Evolutionary conservation across 2,329 filamentous ascomycete genomes (phyloP), one percentile per base, ranked within the genome.

Genomic region (Fusarium musae): DNA sequence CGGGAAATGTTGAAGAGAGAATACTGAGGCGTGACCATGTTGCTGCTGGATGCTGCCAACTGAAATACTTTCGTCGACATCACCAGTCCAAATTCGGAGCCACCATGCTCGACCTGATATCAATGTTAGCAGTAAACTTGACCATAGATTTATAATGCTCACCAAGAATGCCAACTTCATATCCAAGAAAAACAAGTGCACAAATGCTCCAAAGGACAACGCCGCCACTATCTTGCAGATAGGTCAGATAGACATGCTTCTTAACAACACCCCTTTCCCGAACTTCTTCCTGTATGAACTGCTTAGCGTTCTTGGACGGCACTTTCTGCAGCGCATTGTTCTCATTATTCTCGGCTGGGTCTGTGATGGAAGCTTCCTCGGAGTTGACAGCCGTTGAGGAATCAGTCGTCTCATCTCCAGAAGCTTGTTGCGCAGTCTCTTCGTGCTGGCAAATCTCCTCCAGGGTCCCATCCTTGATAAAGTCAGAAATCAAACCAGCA

Each of bases 201-300:
- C 88, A 87, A 10, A 88, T 70, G 1, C 79, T 72, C 92, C 92
- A 94, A 75, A 89, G 90, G 19, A 83, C 78, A 73, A 85, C 84
- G 15, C 91, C 90, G 21, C 93, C 93, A 69, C 89, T 93, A 30
- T 90, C 89, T 15, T 85, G 85, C 19, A 95, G 81, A 77, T 95
- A 96, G 1, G 86, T 85, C 17, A 84, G 77, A 70, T 95, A 96
- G n/a, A 95, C 87, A 11, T 85, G 85, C 28, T 85, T 85, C 74
- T 91, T 91, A 37, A 96, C 90, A 9, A 90, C 87, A 2, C 93
- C 93, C 59, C 88, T 87, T 78, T 94, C 92, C 63, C 91, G 88
- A n/a, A 84, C 84, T 80, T 96, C 93, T 6, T 94, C 93, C 77
- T 94, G 91, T 32, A 93, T 89, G 73, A 95, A 96, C 79, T 94